Percentiles rank a stretch among this genome's conserved stretches.
phyloP scores from a whole-genome alignment of 2,329 filamentous ascomycete genomes.

The Exutisphaerella laricina region DNA sequence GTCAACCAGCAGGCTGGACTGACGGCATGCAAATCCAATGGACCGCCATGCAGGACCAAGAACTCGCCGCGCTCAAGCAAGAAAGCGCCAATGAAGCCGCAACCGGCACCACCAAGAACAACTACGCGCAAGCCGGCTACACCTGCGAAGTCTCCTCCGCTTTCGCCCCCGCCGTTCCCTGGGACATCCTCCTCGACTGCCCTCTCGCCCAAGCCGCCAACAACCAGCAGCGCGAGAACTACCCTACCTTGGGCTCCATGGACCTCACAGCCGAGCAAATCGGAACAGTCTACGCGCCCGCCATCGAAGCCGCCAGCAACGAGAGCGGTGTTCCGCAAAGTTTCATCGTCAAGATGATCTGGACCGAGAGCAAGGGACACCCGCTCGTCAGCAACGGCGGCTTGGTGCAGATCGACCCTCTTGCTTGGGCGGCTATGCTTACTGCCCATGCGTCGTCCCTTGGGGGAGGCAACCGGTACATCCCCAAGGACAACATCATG shows the following conservation, averaged over 20 bases:
- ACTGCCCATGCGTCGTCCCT: background rate
- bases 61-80: slow-evolving; percentile 9
- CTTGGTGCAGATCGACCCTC: slow-evolving; percentile 5
- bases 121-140: slow-evolving; percentile 11
- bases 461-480: background rate
- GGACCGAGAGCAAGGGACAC: slow-evolving; percentile 16
- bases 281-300: slow-evolving; percentile 10
- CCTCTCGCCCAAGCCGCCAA: slow-evolving; percentile 12
- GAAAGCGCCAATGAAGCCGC: slow-evolving; percentile 1
- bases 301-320: slow-evolving; percentile 8
- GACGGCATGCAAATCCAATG: slow-evolving; percentile 9
- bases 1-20: slow-evolving; percentile 7
- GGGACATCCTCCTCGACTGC: slow-evolving; percentile 10
- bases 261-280: slow-evolving; percentile 16
- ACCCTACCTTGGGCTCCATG: slow-evolving; percentile 13
- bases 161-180: slow-evolving; percentile 5
- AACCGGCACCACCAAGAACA: slow-evolving; percentile 3
- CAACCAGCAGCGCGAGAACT: slow-evolving; percentile 12
- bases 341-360: slow-evolving; percentile 15
- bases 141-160: slow-evolving; percentile 6
- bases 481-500: slow-evolving; percentile 1
- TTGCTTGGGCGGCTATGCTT: slow-evolving; percentile 2
- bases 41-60: slow-evolving; percentile 13
- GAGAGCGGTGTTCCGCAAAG: slow-evolving; percentile 12
- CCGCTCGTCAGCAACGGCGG: slow-evolving; percentile 7